Evolutionary conservation across 305 asterid genomes (phyloP).

Genomic region (Solanum aculeatissimum): DNA sequence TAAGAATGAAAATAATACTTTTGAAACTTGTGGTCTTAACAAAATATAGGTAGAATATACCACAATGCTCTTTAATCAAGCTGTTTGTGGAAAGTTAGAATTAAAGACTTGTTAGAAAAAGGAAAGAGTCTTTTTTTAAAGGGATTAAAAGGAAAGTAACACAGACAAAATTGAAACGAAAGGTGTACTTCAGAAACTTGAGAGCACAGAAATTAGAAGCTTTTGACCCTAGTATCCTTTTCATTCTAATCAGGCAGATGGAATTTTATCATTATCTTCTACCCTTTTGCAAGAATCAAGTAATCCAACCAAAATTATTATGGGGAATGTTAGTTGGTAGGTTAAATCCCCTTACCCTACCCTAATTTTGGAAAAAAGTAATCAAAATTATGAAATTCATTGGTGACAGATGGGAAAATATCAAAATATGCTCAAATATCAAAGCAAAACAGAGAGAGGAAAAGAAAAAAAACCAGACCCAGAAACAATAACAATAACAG

Average conservation of each 20-base stretch:
- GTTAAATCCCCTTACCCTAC: background rate
- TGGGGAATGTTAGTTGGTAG: background rate
- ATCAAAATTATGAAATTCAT: background rate
- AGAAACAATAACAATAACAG: background rate
- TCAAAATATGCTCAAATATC: background rate
- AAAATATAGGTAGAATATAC: background rate
- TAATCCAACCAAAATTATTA: background rate
- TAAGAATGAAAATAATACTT: background rate
- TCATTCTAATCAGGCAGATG: background rate
- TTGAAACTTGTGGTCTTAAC: background rate
- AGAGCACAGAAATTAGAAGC: background rate
- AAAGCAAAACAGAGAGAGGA: background rate
- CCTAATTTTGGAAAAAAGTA: background rate
- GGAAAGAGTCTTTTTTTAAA: background rate
- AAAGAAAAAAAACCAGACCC: background rate
- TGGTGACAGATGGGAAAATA: background rate
- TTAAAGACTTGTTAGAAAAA: background rate
- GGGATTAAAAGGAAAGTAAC: background rate
- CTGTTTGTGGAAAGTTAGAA: too few relatives aligned
- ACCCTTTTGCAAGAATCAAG: background rate
- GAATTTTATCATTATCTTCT: background rate
- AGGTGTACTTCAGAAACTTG: background rate
- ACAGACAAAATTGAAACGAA: background rate
- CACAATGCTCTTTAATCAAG: background rate
- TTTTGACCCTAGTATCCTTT: background rate